Conservation (phyloP, 2,329 filamentous ascomycete species). For the Colletotrichum liriopes region DNA sequence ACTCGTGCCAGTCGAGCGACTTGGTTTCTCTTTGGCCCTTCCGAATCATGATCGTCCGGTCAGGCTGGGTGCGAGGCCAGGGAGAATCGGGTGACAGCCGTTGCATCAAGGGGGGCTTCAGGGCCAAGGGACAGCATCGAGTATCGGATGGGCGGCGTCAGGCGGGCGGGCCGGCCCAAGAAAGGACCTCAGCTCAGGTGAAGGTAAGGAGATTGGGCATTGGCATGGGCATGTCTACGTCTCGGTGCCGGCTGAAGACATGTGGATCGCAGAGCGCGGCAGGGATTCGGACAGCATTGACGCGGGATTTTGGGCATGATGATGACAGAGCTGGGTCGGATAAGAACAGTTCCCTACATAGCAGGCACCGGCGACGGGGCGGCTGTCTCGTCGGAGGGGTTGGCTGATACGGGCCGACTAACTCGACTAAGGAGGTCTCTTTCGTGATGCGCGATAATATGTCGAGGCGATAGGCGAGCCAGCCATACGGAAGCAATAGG, state of each 20-base stretch:
- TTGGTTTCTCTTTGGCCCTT: neutral
- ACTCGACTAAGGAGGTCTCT: slow-evolving; percentile 37
- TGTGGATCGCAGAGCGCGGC: slow-evolving; percentile 5
- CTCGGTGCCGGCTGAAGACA: slow-evolving; percentile 15
- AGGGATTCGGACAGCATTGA: slow-evolving; percentile 30
- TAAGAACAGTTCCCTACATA: neutral
- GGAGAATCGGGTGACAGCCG: slow-evolving; percentile 29
- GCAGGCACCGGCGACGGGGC: neutral
- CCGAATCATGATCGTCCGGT: slow-evolving; percentile 14
- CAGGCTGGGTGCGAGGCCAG: slow-evolving; percentile 19
- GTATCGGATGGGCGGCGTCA: neutral
- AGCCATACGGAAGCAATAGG: neutral
- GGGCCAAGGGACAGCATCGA: neutral
- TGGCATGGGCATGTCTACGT: slow-evolving; percentile 17
- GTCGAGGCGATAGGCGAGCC: neutral
- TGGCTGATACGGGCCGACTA: slow-evolving; percentile 19
- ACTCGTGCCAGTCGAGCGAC: neutral
- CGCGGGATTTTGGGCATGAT: slow-evolving; percentile 18
- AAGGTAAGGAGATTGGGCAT: slow-evolving; percentile 13
- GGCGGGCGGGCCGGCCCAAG: neutral
- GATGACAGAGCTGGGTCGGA: neutral
- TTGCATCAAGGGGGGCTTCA: slow-evolving; percentile 1
- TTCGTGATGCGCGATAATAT: slow-evolving; percentile 26
- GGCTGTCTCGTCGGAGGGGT: neutral
- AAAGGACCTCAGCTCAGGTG: neutral